Base-by-base conservation (phyloP, 345 rosid species). In the Arabidopsis suecica region DNA sequence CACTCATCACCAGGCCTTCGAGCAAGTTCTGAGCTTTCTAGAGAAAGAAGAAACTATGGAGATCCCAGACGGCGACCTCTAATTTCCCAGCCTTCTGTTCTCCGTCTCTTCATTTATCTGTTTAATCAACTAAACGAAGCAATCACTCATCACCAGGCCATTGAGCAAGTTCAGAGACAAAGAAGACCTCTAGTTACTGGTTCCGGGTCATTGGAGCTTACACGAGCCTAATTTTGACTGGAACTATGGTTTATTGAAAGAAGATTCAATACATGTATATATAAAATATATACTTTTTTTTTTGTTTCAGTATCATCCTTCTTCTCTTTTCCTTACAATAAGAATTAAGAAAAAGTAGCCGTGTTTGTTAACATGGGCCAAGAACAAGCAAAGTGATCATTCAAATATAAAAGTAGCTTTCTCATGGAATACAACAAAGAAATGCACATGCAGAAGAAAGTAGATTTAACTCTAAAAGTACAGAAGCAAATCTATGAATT, bases 111-210 rank as follows among this genome's bases (percentile, higher is more conserved):
- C 48, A 33, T 73, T 36, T 3, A 65, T 65, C 40, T 16, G 25
- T 23, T 34, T 40, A 41, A 2, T 56, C 78, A 23, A 57, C 9
- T 33, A 5, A 65, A 44, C 2, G 7, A 57, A 64, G 25, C 67
- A 47, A 25, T 41, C 68, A 66, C 44, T 48, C 78, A 6, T 49
- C 61, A 38, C 18, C 82, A 85, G 89, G 85, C 91, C 36, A 81
- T 86, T 65, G 86, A 87, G 69, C 79, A 88, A 79, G 90, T 91
- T 23, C 77, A 73, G 76, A 61, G 60, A 65, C 64, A 73, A 78
- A 22, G 80, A 75, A 53, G 83, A 71, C 38, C 70, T 61, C 9
- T 61, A 61, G 54, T 66, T 58, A 5, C 67, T 65, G 23, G 72
- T 58, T 60, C 38, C n/a, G 59, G 12, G 41, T 57, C 59, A 66